Percentiles rank a stretch among this genome's conserved stretches.
Conservation (phyloP, 2,329 filamentous ascomycete species). For the Penicillium glabrum region DNA sequence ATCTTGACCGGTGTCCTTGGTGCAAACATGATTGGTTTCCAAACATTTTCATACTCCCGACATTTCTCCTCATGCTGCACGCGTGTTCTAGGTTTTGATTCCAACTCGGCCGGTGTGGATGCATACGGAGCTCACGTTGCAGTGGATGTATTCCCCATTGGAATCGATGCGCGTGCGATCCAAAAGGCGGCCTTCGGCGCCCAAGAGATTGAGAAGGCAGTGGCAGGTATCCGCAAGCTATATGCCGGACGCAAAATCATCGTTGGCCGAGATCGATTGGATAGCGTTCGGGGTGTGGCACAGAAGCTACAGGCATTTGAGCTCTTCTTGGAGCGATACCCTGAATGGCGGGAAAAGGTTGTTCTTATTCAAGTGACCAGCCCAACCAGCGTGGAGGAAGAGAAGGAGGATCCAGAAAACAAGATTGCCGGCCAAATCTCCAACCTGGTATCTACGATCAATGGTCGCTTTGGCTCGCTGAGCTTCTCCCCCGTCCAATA, state of each 20-base stretch:
- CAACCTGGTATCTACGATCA: slow-evolving; percentile 86
- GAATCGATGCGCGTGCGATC: slow-evolving; percentile 83
- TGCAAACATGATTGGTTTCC: slow-evolving; percentile 90
- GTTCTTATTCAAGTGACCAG: slow-evolving; percentile 95
- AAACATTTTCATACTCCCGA: slow-evolving; percentile 90
- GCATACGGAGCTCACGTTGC: slow-evolving; percentile 86
- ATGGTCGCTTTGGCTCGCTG: slow-evolving; percentile 83
- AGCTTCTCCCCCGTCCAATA: slow-evolving; percentile 90
- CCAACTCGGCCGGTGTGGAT: slow-evolving; percentile 80
- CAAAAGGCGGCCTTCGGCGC: slow-evolving; percentile 72
- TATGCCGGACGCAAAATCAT: slow-evolving; percentile 94
- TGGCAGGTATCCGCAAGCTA: slow-evolving; percentile 69
- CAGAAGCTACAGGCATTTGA: slow-evolving; percentile 96
- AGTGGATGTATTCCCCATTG: slow-evolving; percentile 91
- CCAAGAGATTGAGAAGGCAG: slow-evolving; percentile 68
- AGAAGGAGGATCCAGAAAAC: slow-evolving; percentile 72
- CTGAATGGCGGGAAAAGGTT: slow-evolving; percentile 88
- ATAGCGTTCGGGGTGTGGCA: slow-evolving; percentile 88
- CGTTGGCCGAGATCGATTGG: slow-evolving; percentile 88
- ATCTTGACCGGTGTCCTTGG: slow-evolving; percentile 86
- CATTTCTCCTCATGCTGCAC: slow-evolving; percentile 96
- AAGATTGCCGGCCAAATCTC: slow-evolving; percentile 87
- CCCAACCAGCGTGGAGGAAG: slow-evolving; percentile 76
- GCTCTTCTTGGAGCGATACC: slow-evolving; percentile 83
- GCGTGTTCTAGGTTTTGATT: slow-evolving; percentile 84